Conservation (phyloP, 495 filamentous ascomycete species). For the Aspergillus funiculosus region DNA sequence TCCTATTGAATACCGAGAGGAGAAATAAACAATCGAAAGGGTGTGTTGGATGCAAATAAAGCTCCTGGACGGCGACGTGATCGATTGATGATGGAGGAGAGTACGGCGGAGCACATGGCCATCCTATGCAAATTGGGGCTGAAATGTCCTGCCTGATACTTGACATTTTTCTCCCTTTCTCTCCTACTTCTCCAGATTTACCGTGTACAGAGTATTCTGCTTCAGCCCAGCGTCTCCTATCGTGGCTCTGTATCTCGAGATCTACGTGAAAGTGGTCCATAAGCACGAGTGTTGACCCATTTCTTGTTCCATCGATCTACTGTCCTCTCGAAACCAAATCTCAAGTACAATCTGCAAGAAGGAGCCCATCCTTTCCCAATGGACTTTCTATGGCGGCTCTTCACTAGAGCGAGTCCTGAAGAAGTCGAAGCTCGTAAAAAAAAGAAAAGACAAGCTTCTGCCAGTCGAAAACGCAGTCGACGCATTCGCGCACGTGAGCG, state of each 20-base stretch:
- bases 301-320: no score
- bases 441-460: neutral
- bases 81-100: neutral
- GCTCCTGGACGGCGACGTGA: neutral
- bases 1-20: no score
- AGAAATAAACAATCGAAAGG: no score
- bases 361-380: no score
- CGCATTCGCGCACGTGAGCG: neutral
- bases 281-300: no score
- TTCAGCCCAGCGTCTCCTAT: no score
- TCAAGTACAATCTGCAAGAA: no score
- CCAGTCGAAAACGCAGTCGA: neutral
- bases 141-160: neutral
- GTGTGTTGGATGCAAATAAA: no score
- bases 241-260: no score
- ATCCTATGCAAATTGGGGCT: neutral
- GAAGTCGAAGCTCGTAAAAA: conserved; percentile 1
- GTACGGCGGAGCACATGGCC: conserved; percentile 3
- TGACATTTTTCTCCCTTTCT: neutral
- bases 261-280: no score
- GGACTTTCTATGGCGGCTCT: conserved; percentile 2
- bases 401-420: neutral
- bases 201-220: no score
- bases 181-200: neutral
- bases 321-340: no score